A percentile compares a stretch with the other conserved stretches of the same genome.
phyloP scores from a whole-genome alignment of 2,329 filamentous ascomycete genomes.

The Penicillium expansum region DNA sequence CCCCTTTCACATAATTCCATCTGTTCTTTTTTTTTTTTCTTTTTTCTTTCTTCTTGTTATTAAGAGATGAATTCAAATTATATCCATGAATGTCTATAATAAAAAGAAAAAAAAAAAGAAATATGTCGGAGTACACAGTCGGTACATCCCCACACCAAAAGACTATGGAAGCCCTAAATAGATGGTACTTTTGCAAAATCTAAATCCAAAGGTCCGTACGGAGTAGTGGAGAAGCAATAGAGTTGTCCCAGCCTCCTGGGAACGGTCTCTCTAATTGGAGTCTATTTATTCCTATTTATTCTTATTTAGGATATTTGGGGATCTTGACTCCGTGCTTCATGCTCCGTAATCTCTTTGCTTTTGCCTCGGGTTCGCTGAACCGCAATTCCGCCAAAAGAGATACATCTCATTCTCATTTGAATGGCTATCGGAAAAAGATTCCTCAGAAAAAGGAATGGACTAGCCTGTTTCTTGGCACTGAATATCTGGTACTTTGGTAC shows the following conservation, averaged over 20 bases:
- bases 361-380: neutral
- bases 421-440: neutral
- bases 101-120: neutral
- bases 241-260: slow-evolving; percentile 4
- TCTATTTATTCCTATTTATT: neutral
- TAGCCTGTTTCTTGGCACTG: neutral
- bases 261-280: neutral
- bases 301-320: neutral
- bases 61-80: neutral
- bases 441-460: neutral
- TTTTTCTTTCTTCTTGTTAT: no score
- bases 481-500: neutral
- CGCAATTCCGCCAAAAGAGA: neutral
- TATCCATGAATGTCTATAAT: neutral
- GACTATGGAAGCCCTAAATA: neutral
- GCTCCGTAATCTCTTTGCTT: neutral
- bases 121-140: neutral
- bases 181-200: neutral
- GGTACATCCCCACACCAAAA: neutral
- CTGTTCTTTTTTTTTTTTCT: neutral
- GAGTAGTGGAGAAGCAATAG: neutral
- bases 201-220: neutral
- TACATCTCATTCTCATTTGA: neutral
- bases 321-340: neutral
- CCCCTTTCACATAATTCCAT: neutral